These are phyloP conservation scores for Haplosporangium sp. DNA, from an alignment of 371 early-diverging fungal species.

Conservation along the genomic window DNA sequence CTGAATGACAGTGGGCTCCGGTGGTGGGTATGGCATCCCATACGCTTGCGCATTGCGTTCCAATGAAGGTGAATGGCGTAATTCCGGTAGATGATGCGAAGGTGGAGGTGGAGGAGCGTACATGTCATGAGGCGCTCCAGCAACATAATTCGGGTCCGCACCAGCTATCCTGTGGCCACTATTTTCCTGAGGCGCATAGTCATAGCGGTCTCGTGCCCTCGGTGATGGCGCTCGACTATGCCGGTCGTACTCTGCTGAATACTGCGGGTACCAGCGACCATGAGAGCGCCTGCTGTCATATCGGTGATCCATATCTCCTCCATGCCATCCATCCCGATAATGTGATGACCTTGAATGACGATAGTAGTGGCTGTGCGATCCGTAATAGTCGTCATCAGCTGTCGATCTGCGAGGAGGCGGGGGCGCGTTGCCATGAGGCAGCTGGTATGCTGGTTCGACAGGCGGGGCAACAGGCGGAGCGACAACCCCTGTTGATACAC, in stretches of 20 bases:
- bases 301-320: conserved; percentile 23
- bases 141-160: conserved; percentile 4
- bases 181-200: conserved; percentile 19
- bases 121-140: conserved; percentile 9
- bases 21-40: conserved; percentile 8
- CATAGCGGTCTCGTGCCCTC: conserved; percentile 29
- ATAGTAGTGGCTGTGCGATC: conserved; percentile 23
- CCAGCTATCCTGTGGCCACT: conserved; percentile 7
- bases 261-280: conserved; percentile 25
- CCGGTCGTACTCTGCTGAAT: conserved; percentile 27
- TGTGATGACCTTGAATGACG: conserved; percentile 30
- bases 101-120: conserved; percentile 7
- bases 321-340: conserved; percentile 32
- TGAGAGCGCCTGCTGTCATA: conserved; percentile 34
- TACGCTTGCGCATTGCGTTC: conserved; percentile 5
- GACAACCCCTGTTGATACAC: neutral
- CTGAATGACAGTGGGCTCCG: conserved; percentile 2
- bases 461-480: conserved; percentile 7
- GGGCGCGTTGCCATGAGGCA: conserved; percentile 16
- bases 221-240: conserved; percentile 37
- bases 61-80: conserved; percentile 9
- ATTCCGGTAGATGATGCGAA: neutral
- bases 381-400: conserved; percentile 41
- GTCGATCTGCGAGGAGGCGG: conserved; percentile 41
- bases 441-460: conserved; percentile 10